phyloP scores from a whole-genome alignment of 768 basidiomycete species.

The Mycena floridula region DNA sequence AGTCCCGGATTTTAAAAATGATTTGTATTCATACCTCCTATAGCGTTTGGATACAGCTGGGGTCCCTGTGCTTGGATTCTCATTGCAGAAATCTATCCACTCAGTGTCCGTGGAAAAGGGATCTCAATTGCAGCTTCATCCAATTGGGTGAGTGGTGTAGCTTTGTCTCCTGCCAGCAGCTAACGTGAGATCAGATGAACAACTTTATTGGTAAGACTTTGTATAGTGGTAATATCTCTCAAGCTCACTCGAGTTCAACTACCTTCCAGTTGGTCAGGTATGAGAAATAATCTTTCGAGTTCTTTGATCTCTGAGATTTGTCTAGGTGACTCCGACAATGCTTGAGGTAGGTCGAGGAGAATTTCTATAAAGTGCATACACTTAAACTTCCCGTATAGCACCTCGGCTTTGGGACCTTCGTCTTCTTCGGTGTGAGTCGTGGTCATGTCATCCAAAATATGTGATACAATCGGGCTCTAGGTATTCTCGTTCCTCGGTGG shows the following conservation, averaged over 20 bases:
- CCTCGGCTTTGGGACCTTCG: conserved; percentile 64
- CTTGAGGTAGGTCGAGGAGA: conserved; percentile 16
- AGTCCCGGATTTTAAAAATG: conserved; percentile 6
- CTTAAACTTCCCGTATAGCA: conserved; percentile 17
- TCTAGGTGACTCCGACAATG: conserved; percentile 71
- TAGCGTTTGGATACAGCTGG: conserved; percentile 73
- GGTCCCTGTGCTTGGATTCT: conserved; percentile 76
- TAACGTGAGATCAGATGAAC: conserved; percentile 47
- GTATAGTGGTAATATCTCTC: background rate
- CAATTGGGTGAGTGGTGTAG: conserved; percentile 50
- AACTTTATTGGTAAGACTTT: conserved; percentile 59
- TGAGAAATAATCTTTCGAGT: background rate
- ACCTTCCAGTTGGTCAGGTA: no score
- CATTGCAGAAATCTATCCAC: conserved; percentile 68
- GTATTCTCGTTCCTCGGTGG: conserved; percentile 64
- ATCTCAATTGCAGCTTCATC: conserved; percentile 69
- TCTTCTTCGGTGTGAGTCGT: conserved; percentile 62
- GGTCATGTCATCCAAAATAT: no score
- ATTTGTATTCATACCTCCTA: background rate
- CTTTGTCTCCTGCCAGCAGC: background rate
- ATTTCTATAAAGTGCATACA: no score
- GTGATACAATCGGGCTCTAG: conserved; percentile 21
- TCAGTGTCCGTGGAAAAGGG: conserved; percentile 71
- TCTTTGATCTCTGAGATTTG: conserved; percentile 30
- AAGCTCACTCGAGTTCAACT: background rate